Percentiles rank a stretch among this genome's conserved stretches.
Conservation (phyloP, 1,284 basidiomycete genomes). For the Laetiporus sulphureus region DNA sequence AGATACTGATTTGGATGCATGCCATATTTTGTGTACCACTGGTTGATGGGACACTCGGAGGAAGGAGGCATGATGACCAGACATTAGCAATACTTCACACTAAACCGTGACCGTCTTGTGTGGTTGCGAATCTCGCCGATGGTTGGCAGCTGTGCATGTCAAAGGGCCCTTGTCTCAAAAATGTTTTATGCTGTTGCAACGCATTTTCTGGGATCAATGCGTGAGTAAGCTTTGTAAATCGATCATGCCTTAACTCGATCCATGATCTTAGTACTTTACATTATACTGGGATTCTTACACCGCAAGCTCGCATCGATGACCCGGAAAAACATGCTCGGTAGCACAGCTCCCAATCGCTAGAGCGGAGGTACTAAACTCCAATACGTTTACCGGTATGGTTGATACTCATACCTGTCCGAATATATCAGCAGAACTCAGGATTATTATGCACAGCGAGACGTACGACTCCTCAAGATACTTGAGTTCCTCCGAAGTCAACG, state of each 20-base stretch:
- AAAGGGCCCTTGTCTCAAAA: no score
- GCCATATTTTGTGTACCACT: no score
- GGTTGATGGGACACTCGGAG: no score
- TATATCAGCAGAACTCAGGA: not conserved
- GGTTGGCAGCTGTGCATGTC: no score
- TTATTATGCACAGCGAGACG: not conserved
- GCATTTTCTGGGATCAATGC: no score
- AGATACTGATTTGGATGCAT: no score
- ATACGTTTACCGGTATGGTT: not conserved
- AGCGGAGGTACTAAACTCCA: not conserved
- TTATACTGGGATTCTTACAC: not conserved
- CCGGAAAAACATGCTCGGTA: not conserved
- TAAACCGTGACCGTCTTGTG: no score
- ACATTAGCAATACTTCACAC: no score
- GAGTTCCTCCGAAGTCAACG: slow-evolving; percentile 14
- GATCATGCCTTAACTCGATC: not conserved
- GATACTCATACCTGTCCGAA: not conserved
- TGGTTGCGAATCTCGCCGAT: no score
- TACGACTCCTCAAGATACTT: slow-evolving; percentile 19
- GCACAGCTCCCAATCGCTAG: not conserved
- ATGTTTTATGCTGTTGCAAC: no score
- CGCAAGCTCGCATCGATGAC: not conserved
- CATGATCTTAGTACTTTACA: not conserved
- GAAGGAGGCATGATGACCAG: no score
- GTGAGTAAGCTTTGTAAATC: no score